Conservation (phyloP, 257 asterid genomes). For the Catharanthus roseus region DNA sequence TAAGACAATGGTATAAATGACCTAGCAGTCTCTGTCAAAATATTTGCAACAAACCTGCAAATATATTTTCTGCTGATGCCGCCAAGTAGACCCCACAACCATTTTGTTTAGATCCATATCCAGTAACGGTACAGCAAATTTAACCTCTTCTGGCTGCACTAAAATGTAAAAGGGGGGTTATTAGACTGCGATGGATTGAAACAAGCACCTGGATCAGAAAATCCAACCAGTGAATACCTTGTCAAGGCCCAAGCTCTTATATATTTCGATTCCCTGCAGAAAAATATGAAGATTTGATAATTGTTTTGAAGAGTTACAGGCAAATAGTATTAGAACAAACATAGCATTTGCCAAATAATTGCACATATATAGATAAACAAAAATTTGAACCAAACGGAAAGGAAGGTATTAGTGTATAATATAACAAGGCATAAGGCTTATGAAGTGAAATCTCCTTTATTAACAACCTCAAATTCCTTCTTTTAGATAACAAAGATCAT, state of each 20-base stretch:
- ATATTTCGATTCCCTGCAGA: conserved; percentile 83
- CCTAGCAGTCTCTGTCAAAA: neutral
- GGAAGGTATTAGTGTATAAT: neutral
- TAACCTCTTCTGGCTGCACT: conserved; percentile 87
- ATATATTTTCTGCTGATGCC: conserved; percentile 70
- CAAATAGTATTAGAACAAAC: neutral
- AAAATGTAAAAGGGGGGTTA: conserved; percentile 29
- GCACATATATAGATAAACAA: neutral
- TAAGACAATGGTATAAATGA: neutral
- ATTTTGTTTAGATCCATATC: conserved; percentile 76
- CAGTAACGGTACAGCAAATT: conserved; percentile 77
- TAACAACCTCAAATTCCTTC: neutral
- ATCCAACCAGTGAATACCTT: conserved; percentile 43
- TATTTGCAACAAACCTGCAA: conserved; percentile 60
- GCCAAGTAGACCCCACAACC: conserved; percentile 79
- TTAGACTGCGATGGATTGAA: neutral
- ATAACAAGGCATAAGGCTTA: neutral
- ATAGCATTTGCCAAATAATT: neutral
- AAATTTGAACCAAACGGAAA: neutral
- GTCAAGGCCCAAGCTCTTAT: conserved; percentile 52
- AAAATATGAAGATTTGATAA: conserved; percentile 17
- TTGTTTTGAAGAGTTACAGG: neutral
- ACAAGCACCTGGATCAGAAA: neutral
- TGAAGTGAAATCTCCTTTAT: neutral
- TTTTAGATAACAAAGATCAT: neutral